A percentile compares a stretch with the other conserved stretches of the same genome.
These are phyloP conservation scores for Chlorella sp. DNA, from an alignment of 139 green algal species.

Conservation along the genomic window DNA sequence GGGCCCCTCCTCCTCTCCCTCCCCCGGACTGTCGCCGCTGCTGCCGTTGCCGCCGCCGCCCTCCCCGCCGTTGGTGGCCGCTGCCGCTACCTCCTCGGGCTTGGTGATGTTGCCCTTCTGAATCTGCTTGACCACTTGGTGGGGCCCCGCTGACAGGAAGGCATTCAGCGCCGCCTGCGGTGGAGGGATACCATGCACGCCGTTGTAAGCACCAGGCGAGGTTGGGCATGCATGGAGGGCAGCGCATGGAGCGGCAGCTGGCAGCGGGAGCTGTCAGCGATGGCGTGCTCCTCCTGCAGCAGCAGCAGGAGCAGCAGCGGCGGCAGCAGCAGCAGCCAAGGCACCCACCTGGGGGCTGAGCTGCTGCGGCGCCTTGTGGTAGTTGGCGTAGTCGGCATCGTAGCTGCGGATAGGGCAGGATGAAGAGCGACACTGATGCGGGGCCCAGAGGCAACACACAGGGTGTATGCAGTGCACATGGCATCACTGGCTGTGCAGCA, in stretches of 20 bases:
- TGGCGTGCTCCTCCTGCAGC: too few species aligned
- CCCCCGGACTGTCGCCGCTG: neutral
- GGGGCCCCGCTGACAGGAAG: conserved; percentile 13
- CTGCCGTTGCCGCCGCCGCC: neutral
- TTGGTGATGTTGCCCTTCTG: conserved; percentile 9
- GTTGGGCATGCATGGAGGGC: too few species aligned
- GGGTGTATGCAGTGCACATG: too few species aligned
- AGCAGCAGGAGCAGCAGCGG: too few species aligned
- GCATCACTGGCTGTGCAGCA: too few species aligned
- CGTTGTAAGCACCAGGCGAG: too few species aligned
- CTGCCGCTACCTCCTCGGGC: neutral
- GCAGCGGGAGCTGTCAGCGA: too few species aligned
- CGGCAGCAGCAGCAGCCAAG: neutral
- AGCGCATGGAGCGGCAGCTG: too few species aligned
- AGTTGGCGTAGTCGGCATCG: conserved; percentile 23
- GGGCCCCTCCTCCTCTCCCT: neutral
- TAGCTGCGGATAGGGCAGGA: conserved; percentile 3
- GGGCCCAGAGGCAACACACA: too few species aligned
- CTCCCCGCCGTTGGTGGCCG: neutral
- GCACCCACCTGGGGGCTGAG: conserved; percentile 22
- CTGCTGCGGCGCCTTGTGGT: conserved; percentile 53
- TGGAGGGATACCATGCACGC: neutral
- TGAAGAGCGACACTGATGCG: too few species aligned
- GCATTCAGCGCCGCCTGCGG: conserved; percentile 5
- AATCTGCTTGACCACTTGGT: conserved; percentile 23